phyloP scores from a whole-genome alignment of 257 asterid species.

The Primulina tabacum region DNA sequence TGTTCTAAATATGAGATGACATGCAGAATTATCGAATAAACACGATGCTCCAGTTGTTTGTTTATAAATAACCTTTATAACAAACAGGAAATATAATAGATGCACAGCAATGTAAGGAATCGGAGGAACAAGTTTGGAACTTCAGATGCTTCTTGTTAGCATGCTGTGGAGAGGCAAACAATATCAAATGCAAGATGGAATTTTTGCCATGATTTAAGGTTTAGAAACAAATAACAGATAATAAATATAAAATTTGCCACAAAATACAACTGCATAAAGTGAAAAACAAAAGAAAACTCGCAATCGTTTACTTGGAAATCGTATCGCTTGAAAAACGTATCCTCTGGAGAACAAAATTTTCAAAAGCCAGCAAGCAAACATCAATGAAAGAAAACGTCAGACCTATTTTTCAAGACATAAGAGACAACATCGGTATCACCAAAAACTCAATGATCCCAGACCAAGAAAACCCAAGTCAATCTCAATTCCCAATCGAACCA shows the following conservation, averaged over 20 bases:
- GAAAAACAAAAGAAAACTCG: background rate
- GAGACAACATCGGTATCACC: conserved; percentile 24
- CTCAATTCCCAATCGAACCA: conserved; percentile 25
- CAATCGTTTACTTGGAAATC: background rate
- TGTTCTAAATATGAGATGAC: conserved; percentile 12
- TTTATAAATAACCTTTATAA: conserved; percentile 1
- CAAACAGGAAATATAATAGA: conserved; percentile 13
- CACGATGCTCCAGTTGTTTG: background rate
- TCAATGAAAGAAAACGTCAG: background rate
- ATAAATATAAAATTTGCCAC: conserved; percentile 7
- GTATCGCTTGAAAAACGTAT: background rate
- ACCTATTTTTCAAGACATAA: background rate
- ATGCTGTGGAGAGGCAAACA: conserved; percentile 11
- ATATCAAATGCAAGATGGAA: background rate
- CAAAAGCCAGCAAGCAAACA: background rate
- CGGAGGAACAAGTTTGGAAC: background rate
- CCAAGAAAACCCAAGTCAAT: conserved; percentile 19
- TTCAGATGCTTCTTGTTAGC: conserved; percentile 6
- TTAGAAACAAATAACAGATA: background rate
- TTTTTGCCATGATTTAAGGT: background rate
- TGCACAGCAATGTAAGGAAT: conserved; percentile 1
- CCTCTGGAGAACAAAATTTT: background rate
- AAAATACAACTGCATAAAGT: conserved; percentile 1
- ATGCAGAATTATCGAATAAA: background rate
- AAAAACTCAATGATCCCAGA: conserved; percentile 25